phyloP scores from a whole-genome alignment of 2,329 filamentous ascomycete species.

The Aspergillus proliferans region DNA sequence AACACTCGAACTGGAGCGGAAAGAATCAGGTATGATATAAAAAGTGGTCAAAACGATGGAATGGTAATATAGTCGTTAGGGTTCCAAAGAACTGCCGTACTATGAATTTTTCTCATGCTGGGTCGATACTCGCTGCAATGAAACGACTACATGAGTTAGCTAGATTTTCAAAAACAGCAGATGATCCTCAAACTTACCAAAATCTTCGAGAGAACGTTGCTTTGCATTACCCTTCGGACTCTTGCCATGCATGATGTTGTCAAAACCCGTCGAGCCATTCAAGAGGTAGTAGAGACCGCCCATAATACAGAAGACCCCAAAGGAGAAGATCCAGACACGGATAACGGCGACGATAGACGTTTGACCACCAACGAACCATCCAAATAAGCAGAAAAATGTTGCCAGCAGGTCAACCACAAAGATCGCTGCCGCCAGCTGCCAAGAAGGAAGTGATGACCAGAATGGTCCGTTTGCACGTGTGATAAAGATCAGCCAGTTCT shows the following conservation, averaged over 20 bases:
- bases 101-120: constrained; percentile 71
- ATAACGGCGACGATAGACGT: constrained; percentile 79
- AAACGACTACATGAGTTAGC: constrained; percentile 66
- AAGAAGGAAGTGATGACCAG: constrained; percentile 83
- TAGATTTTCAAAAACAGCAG: not conserved
- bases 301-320: constrained; percentile 81
- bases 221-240: constrained; percentile 71
- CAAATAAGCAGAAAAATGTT: constrained; percentile 79
- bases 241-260: constrained; percentile 91
- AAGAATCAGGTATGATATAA: too few species aligned
- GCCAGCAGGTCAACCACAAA: constrained; percentile 75
- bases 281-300: constrained; percentile 74
- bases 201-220: constrained; percentile 82
- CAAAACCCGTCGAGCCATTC: constrained; percentile 72
- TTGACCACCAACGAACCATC: constrained; percentile 65
- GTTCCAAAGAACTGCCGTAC: too few species aligned
- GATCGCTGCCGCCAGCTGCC: constrained; percentile 74
- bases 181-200: constrained; percentile 57
- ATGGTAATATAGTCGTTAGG: too few species aligned
- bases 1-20: too few species aligned
- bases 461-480: constrained; percentile 88
- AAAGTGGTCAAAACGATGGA: too few species aligned
- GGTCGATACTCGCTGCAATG: constrained; percentile 80
- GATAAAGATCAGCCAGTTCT: constrained; percentile 97
- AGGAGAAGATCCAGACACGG: constrained; percentile 86